phyloP scores from a whole-genome alignment of 2,329 filamentous ascomycete genomes.

The Pseudopithomyces chartarum region DNA sequence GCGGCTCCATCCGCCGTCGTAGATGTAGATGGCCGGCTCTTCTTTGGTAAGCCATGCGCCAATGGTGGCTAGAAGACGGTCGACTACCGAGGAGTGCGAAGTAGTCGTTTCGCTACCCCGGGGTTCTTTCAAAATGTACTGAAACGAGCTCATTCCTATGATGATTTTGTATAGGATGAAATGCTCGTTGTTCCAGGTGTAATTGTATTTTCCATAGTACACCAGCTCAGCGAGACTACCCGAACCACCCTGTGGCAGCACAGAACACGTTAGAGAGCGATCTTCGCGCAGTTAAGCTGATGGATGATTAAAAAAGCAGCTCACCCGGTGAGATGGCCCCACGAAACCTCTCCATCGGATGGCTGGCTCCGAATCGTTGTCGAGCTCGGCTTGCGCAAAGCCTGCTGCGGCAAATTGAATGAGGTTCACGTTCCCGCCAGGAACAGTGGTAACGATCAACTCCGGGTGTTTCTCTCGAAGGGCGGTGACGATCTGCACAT shows the following conservation, averaged over 20 bases:
- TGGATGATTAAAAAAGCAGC: background rate
- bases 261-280: background rate
- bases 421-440: constrained; percentile 43
- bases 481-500: constrained; percentile 45
- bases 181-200: constrained; percentile 44
- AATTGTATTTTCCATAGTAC: constrained; percentile 48
- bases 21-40: constrained; percentile 51
- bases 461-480: constrained; percentile 45
- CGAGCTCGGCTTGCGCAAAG: constrained; percentile 44
- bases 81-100: constrained; percentile 43
- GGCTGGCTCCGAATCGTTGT: constrained; percentile 45
- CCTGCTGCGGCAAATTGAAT: constrained; percentile 50
- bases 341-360: constrained; percentile 46
- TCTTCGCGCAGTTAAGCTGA: background rate
- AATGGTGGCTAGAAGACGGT: constrained; percentile 45
- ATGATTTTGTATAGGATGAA: constrained; percentile 48
- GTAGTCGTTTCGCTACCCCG: constrained; percentile 34
- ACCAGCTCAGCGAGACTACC: constrained; percentile 44
- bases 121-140: constrained; percentile 50
- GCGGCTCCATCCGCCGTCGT: constrained; percentile 49
- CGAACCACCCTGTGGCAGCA: constrained; percentile 19
- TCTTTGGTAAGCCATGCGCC: constrained; percentile 46
- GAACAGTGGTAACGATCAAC: constrained; percentile 47
- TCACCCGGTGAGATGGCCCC: constrained; percentile 29
- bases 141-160: constrained; percentile 29